Percentiles rank a stretch among this genome's conserved stretches.
Evolutionary conservation across 768 basidiomycete genomes (phyloP).

Genomic region (Terana coerulea): DNA sequence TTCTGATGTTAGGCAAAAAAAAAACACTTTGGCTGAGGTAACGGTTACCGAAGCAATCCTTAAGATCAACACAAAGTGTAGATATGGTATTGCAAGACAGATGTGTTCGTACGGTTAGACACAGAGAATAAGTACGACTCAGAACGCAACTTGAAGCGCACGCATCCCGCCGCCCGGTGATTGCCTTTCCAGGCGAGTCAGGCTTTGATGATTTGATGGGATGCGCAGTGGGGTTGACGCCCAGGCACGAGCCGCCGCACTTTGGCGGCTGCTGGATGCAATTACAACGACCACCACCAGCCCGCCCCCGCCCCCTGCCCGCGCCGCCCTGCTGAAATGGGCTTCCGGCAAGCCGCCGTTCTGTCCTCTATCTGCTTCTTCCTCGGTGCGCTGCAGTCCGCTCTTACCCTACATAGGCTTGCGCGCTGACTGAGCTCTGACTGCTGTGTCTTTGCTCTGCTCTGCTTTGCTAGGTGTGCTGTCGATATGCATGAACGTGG

Average conservation of each 20-base stretch:
- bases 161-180: too few species aligned
- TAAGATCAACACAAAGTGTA: too few species aligned
- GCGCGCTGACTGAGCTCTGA: too few species aligned
- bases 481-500: slow-evolving; percentile 83
- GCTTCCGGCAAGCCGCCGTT: slow-evolving; percentile 87
- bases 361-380: slow-evolving; percentile 87
- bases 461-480: slow-evolving; percentile 52
- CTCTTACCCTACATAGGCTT: too few species aligned
- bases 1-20: too few species aligned
- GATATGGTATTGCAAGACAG: too few species aligned
- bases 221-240: background rate
- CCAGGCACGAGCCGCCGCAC: slow-evolving; percentile 2
- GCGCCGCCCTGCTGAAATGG: slow-evolving; percentile 45
- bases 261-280: background rate
- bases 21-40: too few species aligned
- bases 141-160: too few species aligned
- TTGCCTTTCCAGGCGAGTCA: background rate
- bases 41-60: too few species aligned
- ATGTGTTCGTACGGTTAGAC: too few species aligned
- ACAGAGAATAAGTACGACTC: too few species aligned
- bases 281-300: background rate
- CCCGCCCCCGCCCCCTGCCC: slow-evolving; percentile 6
- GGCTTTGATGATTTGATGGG: background rate
- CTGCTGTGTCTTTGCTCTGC: too few species aligned
- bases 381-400: slow-evolving; percentile 53